Conservation (phyloP, 352 stramenopile genomes). For the Pythium periplocum region DNA sequence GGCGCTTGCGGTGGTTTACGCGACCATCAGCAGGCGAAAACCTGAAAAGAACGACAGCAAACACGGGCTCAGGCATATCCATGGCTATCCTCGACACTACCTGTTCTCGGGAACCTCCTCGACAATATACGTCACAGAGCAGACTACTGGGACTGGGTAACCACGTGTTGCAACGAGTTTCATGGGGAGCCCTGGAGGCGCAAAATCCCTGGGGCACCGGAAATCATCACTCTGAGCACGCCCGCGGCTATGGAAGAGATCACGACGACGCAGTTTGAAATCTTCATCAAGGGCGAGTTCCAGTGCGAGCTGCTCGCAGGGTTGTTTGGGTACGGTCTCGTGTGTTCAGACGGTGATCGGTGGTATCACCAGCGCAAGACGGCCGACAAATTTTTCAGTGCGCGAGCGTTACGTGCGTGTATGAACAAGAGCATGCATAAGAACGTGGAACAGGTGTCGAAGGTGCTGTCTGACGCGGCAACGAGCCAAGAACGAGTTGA, state of each 20-base stretch:
- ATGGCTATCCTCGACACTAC: too few relatives aligned
- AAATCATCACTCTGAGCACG: slow-evolving; percentile 19
- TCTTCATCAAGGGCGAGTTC: slow-evolving; percentile 26
- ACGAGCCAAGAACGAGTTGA: slow-evolving; percentile 5
- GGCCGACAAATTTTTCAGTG: slow-evolving; percentile 26
- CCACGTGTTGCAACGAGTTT: not conserved
- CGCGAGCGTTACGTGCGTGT: slow-evolving; percentile 12
- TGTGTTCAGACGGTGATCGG: slow-evolving; percentile 21
- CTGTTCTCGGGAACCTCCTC: too few relatives aligned
- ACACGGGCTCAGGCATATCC: too few relatives aligned
- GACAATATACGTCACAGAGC: too few relatives aligned
- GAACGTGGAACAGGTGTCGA: slow-evolving; percentile 13
- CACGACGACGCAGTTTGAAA: slow-evolving; percentile 31
- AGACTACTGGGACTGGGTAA: too few relatives aligned
- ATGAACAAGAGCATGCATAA: slow-evolving; percentile 3
- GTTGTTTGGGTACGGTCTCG: slow-evolving; percentile 20
- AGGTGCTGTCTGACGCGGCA: slow-evolving; percentile 4
- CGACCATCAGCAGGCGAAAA: too few relatives aligned
- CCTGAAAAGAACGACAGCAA: too few relatives aligned
- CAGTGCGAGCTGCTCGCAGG: slow-evolving; percentile 16
- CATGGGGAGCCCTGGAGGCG: slow-evolving; percentile 20
- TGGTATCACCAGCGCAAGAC: slow-evolving; percentile 32
- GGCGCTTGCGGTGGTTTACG: too few relatives aligned
- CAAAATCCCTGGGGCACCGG: slow-evolving; percentile 11
- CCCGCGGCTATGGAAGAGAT: slow-evolving; percentile 26